A percentile compares a stretch with the other conserved stretches of the same genome.
phyloP scores from a whole-genome alignment of 306 rosid genomes.

The Geum urbanum region DNA sequence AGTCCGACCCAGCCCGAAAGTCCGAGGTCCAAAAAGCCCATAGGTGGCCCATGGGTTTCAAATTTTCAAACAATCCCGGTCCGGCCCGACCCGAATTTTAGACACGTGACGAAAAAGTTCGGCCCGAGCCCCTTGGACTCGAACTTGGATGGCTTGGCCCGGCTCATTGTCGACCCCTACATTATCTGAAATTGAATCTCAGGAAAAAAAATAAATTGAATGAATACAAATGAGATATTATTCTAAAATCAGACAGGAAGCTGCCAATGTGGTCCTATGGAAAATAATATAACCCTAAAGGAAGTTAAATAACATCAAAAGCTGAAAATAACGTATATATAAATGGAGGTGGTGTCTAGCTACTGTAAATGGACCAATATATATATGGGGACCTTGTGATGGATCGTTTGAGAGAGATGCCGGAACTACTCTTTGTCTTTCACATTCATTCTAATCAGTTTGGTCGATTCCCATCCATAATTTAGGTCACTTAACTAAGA shows the following conservation, averaged over 20 bases:
- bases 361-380: neutral
- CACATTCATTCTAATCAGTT: neutral
- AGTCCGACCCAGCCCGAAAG: no score
- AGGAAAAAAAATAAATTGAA: conserved; percentile 5
- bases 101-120: no score
- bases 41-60: no score
- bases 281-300: neutral
- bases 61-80: no score
- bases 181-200: no score
- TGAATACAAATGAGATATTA: conserved; percentile 3
- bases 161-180: no score
- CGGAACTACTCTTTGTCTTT: neutral
- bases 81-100: no score
- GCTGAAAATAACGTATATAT: neutral
- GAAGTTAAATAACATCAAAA: neutral
- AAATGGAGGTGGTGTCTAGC: neutral
- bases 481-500: neutral
- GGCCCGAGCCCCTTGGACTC: no score
- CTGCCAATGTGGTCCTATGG: conserved; percentile 5
- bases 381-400: neutral
- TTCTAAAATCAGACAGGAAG: conserved; percentile 8
- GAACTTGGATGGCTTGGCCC: no score
- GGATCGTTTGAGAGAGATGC: neutral
- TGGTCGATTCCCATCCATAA: neutral
- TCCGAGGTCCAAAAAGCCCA: no score